phyloP scores from a whole-genome alignment of 345 rosid species.

The Moricandia moricandioides region DNA sequence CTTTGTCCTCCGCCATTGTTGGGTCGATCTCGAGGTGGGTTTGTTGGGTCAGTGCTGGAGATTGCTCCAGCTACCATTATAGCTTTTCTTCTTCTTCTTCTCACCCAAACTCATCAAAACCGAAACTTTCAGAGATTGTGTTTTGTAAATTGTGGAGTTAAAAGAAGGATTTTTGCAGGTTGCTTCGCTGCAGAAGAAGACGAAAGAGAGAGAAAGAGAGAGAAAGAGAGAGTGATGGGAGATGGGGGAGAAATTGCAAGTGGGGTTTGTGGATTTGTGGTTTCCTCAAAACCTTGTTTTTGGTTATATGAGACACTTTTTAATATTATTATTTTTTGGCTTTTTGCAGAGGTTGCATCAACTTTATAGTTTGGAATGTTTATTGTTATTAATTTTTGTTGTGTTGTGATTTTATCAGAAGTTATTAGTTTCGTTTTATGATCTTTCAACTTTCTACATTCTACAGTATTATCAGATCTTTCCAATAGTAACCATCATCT shows the following conservation, averaged over 20 bases:
- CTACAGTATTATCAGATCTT: slow-evolving; percentile 5
- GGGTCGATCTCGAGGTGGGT: neutral
- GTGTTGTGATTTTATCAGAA: neutral
- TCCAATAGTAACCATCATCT: neutral
- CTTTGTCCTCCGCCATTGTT: slow-evolving; percentile 11
- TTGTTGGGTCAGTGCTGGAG: neutral
- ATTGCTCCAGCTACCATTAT: neutral
- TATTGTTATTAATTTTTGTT: slow-evolving; percentile 10
- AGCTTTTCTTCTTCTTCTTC: neutral
- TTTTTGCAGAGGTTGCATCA: slow-evolving; percentile 18
- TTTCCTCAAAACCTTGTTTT: slow-evolving; percentile 29
- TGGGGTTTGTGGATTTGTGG: slow-evolving; percentile 35
- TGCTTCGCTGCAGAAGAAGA: slow-evolving; percentile 28
- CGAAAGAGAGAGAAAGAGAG: slow-evolving; percentile 5
- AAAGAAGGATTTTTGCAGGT: slow-evolving; percentile 27
- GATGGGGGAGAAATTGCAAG: slow-evolving; percentile 37
- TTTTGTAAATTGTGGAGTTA: slow-evolving; percentile 1
- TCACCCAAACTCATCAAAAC: neutral
- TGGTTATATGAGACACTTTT: neutral
- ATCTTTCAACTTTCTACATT: neutral
- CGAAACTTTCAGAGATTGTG: slow-evolving; percentile 15
- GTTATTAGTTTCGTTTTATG: neutral
- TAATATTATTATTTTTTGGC: slow-evolving; percentile 18
- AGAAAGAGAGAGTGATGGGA: slow-evolving; percentile 11
- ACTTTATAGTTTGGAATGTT: slow-evolving; percentile 11